These are phyloP conservation scores for Ustilago bromivora DNA, from an alignment of 1,284 basidiomycete species.

Conservation along the genomic window DNA sequence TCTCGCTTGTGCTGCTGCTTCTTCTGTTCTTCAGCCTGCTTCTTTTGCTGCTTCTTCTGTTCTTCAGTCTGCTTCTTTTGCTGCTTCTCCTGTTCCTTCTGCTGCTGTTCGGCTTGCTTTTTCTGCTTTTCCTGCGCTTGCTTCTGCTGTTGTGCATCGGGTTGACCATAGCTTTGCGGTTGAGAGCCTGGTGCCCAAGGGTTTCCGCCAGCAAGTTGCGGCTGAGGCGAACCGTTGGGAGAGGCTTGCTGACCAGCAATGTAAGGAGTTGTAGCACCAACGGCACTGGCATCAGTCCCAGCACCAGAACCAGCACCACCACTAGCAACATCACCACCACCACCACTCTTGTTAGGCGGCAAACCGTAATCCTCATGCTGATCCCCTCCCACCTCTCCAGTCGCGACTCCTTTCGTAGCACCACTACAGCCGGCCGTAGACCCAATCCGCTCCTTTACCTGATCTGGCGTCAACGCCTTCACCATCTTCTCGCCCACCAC, in stretches of 20 bases:
- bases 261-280: conserved; percentile 1
- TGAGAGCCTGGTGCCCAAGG: neutral
- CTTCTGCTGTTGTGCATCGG: neutral
- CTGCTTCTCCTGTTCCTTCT: conserved; percentile 79
- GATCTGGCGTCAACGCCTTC: conserved; percentile 16
- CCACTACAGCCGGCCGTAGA: neutral
- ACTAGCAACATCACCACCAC: neutral
- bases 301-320: neutral
- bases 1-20: conserved; percentile 2
- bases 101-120: conserved; percentile 65
- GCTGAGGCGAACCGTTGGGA: neutral
- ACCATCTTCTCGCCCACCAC: conserved; percentile 18
- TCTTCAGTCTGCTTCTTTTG: conserved; percentile 19
- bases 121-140: neutral
- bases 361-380: conserved; percentile 16
- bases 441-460: conserved; percentile 16
- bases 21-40: conserved; percentile 12
- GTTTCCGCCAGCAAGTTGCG: neutral
- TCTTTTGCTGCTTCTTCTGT: conserved; percentile 74
- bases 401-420: neutral
- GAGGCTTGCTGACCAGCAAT: neutral
- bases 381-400: neutral
- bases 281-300: conserved; percentile 5
- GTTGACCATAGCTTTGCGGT: neutral
- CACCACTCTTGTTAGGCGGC: neutral